These are phyloP conservation scores for Globisporangium radiosum DNA, from an alignment of 352 stramenopile species.

Conservation along the genomic window DNA sequence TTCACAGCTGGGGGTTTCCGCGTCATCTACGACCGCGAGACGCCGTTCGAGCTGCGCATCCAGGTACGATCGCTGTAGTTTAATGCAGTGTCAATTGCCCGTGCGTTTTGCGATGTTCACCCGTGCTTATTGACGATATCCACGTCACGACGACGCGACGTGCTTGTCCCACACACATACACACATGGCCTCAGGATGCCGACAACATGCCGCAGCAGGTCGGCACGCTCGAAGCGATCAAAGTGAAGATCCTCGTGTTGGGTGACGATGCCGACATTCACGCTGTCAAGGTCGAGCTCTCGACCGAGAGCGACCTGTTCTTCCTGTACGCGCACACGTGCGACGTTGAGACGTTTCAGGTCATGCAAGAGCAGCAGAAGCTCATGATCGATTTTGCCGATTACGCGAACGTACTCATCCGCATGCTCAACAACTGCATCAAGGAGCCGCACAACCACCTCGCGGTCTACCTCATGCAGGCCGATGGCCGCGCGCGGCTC, in stretches of 20 bases:
- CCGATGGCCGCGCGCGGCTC: conserved; percentile 83
- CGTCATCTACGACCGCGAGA: conserved; percentile 90
- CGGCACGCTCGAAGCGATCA: conserved; percentile 91
- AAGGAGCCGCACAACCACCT: conserved; percentile 93
- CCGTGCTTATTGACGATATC: no score
- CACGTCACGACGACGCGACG: no score
- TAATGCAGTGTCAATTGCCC: no score
- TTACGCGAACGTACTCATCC: conserved; percentile 91
- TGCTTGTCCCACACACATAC: not conserved
- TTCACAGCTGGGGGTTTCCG: conserved; percentile 70
- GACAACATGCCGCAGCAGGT: conserved; percentile 87
- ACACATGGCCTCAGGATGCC: conserved; percentile 27
- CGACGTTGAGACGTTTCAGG: conserved; percentile 80
- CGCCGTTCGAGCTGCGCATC: conserved; percentile 87
- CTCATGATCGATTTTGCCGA: conserved; percentile 94
- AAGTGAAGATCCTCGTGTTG: conserved; percentile 91
- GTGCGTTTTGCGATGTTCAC: not conserved
- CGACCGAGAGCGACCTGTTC: conserved; percentile 91
- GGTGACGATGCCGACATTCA: conserved; percentile 82
- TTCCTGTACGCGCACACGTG: conserved; percentile 91
- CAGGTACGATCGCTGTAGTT: conserved; percentile 35
- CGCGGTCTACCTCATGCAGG: conserved; percentile 91
- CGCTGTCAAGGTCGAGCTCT: conserved; percentile 86
- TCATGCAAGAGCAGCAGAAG: conserved; percentile 93
- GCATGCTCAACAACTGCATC: conserved; percentile 95